Conservation (phyloP, 2,329 filamentous ascomycete species). For the Pseudogymnoascus sp. region DNA sequence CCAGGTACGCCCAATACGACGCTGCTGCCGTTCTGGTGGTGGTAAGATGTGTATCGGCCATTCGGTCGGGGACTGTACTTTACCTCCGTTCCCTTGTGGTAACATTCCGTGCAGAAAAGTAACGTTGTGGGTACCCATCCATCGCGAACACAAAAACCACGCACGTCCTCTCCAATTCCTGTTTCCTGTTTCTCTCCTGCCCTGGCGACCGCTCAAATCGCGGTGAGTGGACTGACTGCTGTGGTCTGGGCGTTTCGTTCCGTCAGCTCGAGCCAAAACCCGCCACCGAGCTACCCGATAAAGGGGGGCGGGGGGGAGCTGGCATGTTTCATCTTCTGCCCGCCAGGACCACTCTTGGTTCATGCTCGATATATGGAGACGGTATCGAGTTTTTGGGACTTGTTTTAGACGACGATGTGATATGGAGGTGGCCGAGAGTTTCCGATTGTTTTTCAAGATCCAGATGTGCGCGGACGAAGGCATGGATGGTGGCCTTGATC, state of each 20-base stretch:
- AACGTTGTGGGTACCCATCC: not conserved
- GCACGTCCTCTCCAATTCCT: not conserved
- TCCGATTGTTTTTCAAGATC: not conserved
- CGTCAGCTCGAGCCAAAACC: not conserved
- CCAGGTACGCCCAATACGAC: not conserved
- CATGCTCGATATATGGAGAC: not conserved
- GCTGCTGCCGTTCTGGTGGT: not conserved
- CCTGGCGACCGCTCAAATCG: not conserved
- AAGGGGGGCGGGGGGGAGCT: not conserved
- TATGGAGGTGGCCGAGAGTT: not conserved
- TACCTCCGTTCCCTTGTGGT: not conserved
- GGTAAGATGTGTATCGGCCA: not conserved
- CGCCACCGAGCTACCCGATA: not conserved
- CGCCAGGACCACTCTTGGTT: not conserved
- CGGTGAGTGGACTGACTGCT: not conserved
- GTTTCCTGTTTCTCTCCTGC: not conserved
- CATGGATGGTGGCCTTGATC: not conserved
- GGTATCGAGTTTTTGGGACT: not conserved
- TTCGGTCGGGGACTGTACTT: not conserved
- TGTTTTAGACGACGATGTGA: not conserved
- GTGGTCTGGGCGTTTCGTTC: not conserved
- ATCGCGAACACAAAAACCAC: not conserved
- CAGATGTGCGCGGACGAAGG: not conserved
- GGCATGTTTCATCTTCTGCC: conserved; percentile 1
- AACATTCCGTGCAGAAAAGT: not conserved